phyloP scores from a whole-genome alignment of 2,329 filamentous ascomycete species.

The Herpomyces periplanetae region DNA sequence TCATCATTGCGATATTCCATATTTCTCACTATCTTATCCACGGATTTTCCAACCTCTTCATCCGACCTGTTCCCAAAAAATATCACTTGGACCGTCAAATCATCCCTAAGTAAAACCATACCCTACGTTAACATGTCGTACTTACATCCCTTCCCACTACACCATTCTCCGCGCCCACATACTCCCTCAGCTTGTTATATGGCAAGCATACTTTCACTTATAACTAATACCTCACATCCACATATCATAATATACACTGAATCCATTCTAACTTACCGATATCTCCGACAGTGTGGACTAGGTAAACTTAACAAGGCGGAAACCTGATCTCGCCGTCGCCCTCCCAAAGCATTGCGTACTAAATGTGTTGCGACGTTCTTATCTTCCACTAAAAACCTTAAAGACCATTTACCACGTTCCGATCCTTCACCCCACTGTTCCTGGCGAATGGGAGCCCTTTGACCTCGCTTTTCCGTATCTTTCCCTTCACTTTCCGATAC shows the following conservation, averaged over 20 bases:
- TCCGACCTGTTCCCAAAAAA: no score
- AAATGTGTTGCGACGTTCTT: slow-evolving; percentile 87
- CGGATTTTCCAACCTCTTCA: no score
- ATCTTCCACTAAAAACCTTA: slow-evolving; percentile 78
- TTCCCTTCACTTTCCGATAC: no score
- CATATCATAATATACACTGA: slow-evolving; percentile 1
- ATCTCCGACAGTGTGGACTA: slow-evolving; percentile 57
- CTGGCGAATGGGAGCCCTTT: slow-evolving; percentile 52
- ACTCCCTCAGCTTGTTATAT: not conserved
- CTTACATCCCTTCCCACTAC: not conserved
- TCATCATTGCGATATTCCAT: no score
- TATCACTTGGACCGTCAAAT: slow-evolving; percentile 85
- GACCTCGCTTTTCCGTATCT: slow-evolving; percentile 16
- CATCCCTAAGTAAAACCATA: slow-evolving; percentile 20
- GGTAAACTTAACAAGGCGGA: slow-evolving; percentile 66
- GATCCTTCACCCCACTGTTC: slow-evolving; percentile 52
- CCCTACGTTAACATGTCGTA: slow-evolving; percentile 2
- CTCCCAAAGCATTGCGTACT: slow-evolving; percentile 69
- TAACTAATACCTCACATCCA: no score
- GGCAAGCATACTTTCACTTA: no score
- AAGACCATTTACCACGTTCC: no score
- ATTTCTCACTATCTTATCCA: no score
- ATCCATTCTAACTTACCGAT: slow-evolving; percentile 19
- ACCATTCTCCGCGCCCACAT: not conserved
- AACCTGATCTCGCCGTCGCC: slow-evolving; percentile 68